These are phyloP conservation scores for Parascedosporium putredinis DNA, from an alignment of 2,329 filamentous ascomycete species.

Conservation along the genomic window DNA sequence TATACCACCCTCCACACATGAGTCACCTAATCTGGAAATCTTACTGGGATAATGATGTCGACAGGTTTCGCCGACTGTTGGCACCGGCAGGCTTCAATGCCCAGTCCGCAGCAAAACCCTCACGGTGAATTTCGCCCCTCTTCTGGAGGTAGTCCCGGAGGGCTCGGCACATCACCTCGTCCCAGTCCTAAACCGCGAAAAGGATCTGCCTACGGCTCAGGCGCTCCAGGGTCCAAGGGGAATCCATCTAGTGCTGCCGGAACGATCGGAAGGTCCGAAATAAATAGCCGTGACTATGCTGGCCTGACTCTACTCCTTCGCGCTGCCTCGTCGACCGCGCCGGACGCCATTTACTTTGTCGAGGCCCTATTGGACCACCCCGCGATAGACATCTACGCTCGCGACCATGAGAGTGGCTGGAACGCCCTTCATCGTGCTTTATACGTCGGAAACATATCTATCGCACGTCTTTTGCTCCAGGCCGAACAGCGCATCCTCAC, in stretches of 20 bases:
- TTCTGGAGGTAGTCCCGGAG: constrained; percentile 26
- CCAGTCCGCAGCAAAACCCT: constrained; percentile 44
- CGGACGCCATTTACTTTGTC: constrained; percentile 64
- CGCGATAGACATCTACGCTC: constrained; percentile 71
- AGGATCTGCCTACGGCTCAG: constrained; percentile 37
- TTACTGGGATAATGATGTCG: constrained; percentile 96
- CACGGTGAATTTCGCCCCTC: constrained; percentile 23
- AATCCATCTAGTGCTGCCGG: constrained; percentile 3
- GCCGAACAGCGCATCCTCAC: constrained; percentile 59
- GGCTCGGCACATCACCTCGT: constrained; percentile 36
- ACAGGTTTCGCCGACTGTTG: constrained; percentile 78
- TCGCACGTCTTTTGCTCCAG: constrained; percentile 72
- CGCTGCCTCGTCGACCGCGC: constrained; percentile 63
- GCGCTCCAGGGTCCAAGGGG: constrained; percentile 30
- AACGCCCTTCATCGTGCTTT: constrained; percentile 85
- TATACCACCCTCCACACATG: constrained; percentile 57
- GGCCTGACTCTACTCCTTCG: constrained; percentile 80
- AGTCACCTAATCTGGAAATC: constrained; percentile 95
- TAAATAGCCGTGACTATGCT: constrained; percentile 75
- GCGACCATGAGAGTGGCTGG: constrained; percentile 91
- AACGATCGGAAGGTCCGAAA: constrained; percentile 47
- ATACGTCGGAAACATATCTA: constrained; percentile 79
- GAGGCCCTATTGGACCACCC: constrained; percentile 72
- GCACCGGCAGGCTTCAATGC: constrained; percentile 54
- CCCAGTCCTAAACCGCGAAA: constrained; percentile 39